Conservation (phyloP, 495 filamentous ascomycete genomes). For the Aspergillus baeticus region DNA sequence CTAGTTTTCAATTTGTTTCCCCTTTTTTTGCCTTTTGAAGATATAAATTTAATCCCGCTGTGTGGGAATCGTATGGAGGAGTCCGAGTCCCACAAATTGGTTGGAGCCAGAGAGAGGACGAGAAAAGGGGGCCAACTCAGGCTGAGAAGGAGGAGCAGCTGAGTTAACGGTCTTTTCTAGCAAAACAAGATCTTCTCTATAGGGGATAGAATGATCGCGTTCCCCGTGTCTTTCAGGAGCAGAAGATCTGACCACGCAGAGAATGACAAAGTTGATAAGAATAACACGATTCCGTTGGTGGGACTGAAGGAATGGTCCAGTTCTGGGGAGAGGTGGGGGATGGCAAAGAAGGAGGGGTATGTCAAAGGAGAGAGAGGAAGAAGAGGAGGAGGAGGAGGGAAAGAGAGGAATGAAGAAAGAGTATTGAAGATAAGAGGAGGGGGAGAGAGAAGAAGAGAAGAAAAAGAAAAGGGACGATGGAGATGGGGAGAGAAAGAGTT, state of each 20-base stretch:
- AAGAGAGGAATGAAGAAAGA: slow-evolving; percentile 28
- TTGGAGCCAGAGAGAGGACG: slow-evolving; percentile 12
- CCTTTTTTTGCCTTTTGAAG: slow-evolving; percentile 2
- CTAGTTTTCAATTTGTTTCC: slow-evolving; percentile 2
- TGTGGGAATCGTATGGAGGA: slow-evolving; percentile 9
- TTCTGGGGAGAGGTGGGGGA: slow-evolving; percentile 32
- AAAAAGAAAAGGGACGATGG: slow-evolving; percentile 22
- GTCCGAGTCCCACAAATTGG: slow-evolving; percentile 15
- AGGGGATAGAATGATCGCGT: slow-evolving; percentile 1
- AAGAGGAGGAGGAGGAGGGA: slow-evolving; percentile 36
- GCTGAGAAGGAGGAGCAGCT: slow-evolving; percentile 13
- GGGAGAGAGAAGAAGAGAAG: slow-evolving; percentile 25
- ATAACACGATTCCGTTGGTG: slow-evolving; percentile 30
- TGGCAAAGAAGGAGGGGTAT: slow-evolving; percentile 29
- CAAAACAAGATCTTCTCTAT: slow-evolving; percentile 1
- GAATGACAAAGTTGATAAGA: slow-evolving; percentile 38
- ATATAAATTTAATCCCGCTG: neutral
- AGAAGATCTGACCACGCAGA: slow-evolving; percentile 33
- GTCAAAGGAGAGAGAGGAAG: slow-evolving; percentile 16
- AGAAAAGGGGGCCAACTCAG: slow-evolving; percentile 20
- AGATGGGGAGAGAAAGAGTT: slow-evolving; percentile 32
- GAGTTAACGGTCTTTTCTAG: slow-evolving; percentile 17
- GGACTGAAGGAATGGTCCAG: slow-evolving; percentile 43
- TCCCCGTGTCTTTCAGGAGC: slow-evolving; percentile 9
- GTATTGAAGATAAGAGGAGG: slow-evolving; percentile 21